These are phyloP conservation scores for Aaosphaeria arxii DNA, from an alignment of 2,329 filamentous ascomycete species.

Conservation along the genomic window DNA sequence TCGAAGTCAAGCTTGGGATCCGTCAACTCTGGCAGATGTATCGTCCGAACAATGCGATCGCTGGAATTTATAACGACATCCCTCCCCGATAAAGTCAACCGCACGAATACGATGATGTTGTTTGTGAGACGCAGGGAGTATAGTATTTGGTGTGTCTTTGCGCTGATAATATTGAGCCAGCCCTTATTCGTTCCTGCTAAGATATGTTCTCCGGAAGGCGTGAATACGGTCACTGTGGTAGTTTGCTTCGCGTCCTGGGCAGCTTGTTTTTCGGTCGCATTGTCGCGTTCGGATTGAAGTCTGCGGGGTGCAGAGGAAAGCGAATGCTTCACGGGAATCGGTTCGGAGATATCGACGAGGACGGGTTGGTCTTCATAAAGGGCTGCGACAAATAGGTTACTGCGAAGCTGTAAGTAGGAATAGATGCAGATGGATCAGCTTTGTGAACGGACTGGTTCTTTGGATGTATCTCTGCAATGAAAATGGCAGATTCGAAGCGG, in stretches of 20 bases:
- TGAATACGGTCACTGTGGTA: constrained; percentile 90
- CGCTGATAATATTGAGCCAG: constrained; percentile 92
- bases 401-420: constrained; percentile 33
- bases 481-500: constrained; percentile 88
- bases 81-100: constrained; percentile 78
- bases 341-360: constrained; percentile 74
- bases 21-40: constrained; percentile 75
- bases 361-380: constrained; percentile 91
- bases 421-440: background rate
- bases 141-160: constrained; percentile 74
- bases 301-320: constrained; percentile 82
- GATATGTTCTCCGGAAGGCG: constrained; percentile 79
- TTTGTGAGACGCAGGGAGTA: constrained; percentile 86
- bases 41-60: constrained; percentile 90
- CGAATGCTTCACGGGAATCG: constrained; percentile 69
- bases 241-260: constrained; percentile 93
- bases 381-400: constrained; percentile 81
- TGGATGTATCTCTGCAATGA: constrained; percentile 93
- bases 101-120: constrained; percentile 83
- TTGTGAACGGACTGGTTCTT: constrained; percentile 65
- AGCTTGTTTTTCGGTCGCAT: constrained; percentile 76
- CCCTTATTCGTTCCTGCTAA: constrained; percentile 93
- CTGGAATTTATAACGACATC: constrained; percentile 90
- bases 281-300: constrained; percentile 66
- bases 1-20: constrained; percentile 69